These are phyloP conservation scores for Mucor saturninus DNA, from an alignment of 371 early-diverging fungal genomes.

Conservation along the genomic window DNA sequence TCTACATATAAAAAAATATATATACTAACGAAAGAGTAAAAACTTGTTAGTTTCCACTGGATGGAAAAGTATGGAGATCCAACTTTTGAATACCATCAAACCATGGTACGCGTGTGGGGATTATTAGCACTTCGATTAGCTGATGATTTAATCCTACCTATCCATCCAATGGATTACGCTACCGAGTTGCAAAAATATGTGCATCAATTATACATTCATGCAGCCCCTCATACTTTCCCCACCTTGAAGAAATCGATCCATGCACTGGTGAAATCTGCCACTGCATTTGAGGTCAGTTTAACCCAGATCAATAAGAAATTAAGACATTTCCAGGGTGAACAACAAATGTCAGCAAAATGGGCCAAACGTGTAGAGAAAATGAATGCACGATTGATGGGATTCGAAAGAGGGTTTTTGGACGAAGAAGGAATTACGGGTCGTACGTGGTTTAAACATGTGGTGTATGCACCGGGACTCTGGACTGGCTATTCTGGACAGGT, in stretches of 20 bases:
- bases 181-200: constrained; percentile 25
- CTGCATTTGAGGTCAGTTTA: constrained; percentile 19
- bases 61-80: constrained; percentile 73
- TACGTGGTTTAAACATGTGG: constrained; percentile 67
- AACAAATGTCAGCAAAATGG: constrained; percentile 27
- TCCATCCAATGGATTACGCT: constrained; percentile 47
- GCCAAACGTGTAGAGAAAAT: constrained; percentile 25
- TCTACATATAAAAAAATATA: constrained; percentile 1
- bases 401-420: constrained; percentile 63
- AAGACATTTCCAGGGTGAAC: constrained; percentile 9
- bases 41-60: not conserved
- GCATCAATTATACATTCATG: constrained; percentile 14
- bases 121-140: constrained; percentile 47
- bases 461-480: constrained; percentile 63
- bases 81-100: constrained; percentile 58
- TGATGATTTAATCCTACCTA: constrained; percentile 43
- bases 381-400: constrained; percentile 49
- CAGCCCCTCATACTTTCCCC: constrained; percentile 26
- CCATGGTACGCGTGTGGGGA: constrained; percentile 54
- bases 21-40: not conserved
- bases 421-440: constrained; percentile 59
- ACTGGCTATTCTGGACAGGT: constrained; percentile 54
- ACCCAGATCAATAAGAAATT: constrained; percentile 22
- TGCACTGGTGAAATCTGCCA: constrained; percentile 12
- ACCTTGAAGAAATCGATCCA: constrained; percentile 26